Base-by-base conservation (phyloP, 2,329 filamentous ascomycete genomes). In the Phaeomoniella chlamydospora region DNA sequence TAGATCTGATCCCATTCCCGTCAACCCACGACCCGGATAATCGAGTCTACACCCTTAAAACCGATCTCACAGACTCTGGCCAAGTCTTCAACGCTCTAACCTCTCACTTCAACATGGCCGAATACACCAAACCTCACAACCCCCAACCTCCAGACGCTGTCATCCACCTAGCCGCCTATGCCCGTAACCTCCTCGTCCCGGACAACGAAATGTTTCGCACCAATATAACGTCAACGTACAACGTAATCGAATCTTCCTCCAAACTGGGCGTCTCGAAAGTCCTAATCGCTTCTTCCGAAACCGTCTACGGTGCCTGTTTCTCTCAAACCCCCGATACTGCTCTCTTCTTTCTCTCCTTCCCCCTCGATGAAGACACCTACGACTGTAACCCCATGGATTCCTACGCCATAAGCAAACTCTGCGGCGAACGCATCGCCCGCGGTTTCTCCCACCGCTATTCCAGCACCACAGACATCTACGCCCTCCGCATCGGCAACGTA, bases 261-360 rank as follows among this genome's bases (percentile, higher is more conserved):
- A 75, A 75, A 42, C 56, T 77, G 0, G 70, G 71, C 10, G 68
- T 78, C 4, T 65, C 64, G 43, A 78, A 78, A 46, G 68, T 78
- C 45, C 61, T 78, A 46, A 65, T 76, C 33, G 74, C 74, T 2
- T 68, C 62, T 39, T 68, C 62, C 14, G 70, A 75, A 45, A 74
- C 70, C 0, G 70, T 67, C 0, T 78, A 78, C 45, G 73, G 72
- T 13, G 70, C 76, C 0, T 73, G 68, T 43, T 77, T 73, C 44
- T 65, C 68, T 1, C 32, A 34, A 17, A 18, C 14, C 17, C 11
- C 9, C 17, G 13, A 12, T 10, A 30, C 11, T 71, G 61, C 73
- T 39, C 52, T 63, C 4, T 65, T 71, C 18, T 77, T 68, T 45
- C 58, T 66, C 13, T 61, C 61, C 4, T 77, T 77, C 44, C 74